Conservation (phyloP, 345 rosid species). For the Pistacia atlantica region DNA sequence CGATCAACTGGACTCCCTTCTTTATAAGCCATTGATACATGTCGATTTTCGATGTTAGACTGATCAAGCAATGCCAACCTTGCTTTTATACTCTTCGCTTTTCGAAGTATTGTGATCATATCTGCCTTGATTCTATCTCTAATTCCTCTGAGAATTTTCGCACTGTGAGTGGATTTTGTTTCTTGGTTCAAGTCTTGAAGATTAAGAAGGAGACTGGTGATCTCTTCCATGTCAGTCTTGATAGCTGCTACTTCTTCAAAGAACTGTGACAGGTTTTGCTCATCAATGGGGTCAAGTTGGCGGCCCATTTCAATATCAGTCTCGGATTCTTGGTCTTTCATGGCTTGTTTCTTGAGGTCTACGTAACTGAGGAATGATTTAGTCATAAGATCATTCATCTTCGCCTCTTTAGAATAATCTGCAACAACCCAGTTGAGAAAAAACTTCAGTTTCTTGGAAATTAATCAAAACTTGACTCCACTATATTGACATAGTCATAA, state of each 20-base stretch:
- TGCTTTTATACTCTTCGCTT: conserved; percentile 31
- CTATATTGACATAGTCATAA: not conserved
- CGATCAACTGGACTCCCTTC: conserved; percentile 36
- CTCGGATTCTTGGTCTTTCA: conserved; percentile 23
- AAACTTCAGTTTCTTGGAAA: not conserved
- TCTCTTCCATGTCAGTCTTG: conserved; percentile 30
- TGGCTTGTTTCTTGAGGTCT: conserved; percentile 29
- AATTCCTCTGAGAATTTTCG: conserved; percentile 24
- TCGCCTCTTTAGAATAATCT: not conserved
- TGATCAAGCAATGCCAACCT: conserved; percentile 29
- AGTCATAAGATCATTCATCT: conserved; percentile 34
- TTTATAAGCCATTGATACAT: conserved; percentile 18
- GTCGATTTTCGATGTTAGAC: conserved; percentile 21
- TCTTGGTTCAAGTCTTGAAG: conserved; percentile 28
- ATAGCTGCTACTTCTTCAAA: conserved; percentile 24
- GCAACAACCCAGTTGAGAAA: conserved; percentile 20
- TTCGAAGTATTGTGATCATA: conserved; percentile 30
- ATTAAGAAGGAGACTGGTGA: conserved; percentile 26
- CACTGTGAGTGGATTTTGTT: conserved; percentile 26
- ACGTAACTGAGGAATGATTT: conserved; percentile 29
- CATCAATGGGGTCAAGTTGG: conserved; percentile 16
- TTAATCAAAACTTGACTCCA: not conserved
- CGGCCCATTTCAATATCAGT: conserved; percentile 33
- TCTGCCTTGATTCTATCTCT: conserved; percentile 31
- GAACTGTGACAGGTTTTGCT: conserved; percentile 22